These are phyloP conservation scores for Apiospora arundinis DNA, from an alignment of 2,329 filamentous ascomycete genomes.

Conservation along the genomic window DNA sequence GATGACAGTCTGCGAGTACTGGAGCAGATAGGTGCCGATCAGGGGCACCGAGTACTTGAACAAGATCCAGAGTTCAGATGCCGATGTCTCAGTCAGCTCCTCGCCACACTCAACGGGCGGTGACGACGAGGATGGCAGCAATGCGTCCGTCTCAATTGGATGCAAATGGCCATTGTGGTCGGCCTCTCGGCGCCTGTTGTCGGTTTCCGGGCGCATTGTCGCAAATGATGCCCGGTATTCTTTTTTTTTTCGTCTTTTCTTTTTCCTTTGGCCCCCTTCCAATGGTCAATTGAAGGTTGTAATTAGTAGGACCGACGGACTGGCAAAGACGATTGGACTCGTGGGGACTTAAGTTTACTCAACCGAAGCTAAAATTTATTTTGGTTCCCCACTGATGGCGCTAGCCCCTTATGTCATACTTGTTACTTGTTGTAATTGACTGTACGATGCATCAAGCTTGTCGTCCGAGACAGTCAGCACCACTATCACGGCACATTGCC, in stretches of 20 bases:
- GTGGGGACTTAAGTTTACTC: slow-evolving; percentile 1
- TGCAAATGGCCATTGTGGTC: neutral
- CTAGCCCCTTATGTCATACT: neutral
- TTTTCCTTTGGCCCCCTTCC: neutral
- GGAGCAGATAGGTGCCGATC: slow-evolving; percentile 59
- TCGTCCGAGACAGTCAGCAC: no score
- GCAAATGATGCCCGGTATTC: neutral
- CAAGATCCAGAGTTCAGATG: slow-evolving; percentile 36
- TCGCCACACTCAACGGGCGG: neutral
- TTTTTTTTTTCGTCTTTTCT: neutral
- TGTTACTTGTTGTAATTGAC: no score
- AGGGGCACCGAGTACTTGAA: slow-evolving; percentile 53
- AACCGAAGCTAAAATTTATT: slow-evolving; percentile 6
- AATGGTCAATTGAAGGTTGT: neutral
- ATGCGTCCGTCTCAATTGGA: neutral
- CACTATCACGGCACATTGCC: no score
- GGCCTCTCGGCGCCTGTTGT: neutral
- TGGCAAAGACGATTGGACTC: neutral
- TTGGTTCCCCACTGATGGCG: neutral
- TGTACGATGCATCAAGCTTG: no score
- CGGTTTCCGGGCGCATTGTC: neutral
- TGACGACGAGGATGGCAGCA: neutral
- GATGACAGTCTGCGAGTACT: slow-evolving; percentile 59
- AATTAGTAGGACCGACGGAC: neutral
- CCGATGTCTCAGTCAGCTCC: slow-evolving; percentile 7